These are phyloP conservation scores for Talaromyces sp. DNA, from an alignment of 2,329 filamentous ascomycete genomes.

Conservation along the genomic window DNA sequence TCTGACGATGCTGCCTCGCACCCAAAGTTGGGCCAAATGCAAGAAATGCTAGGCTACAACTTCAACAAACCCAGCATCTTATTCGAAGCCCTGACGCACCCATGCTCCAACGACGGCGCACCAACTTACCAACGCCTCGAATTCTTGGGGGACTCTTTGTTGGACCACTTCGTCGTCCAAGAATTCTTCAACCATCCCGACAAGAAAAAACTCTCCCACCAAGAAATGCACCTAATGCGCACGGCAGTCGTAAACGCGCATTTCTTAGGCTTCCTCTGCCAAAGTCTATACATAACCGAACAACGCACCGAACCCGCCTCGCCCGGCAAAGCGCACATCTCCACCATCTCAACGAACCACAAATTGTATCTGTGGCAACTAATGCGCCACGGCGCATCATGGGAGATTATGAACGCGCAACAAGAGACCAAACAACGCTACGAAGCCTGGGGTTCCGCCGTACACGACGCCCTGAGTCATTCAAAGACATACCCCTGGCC, in stretches of 20 bases:
- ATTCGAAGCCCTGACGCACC: slow-evolving; percentile 77
- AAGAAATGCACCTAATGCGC: slow-evolving; percentile 72
- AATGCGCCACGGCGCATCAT: slow-evolving; percentile 58
- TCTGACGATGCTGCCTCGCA: slow-evolving; percentile 41
- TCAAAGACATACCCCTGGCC: slow-evolving; percentile 69
- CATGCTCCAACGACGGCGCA: slow-evolving; percentile 58
- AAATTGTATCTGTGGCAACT: slow-evolving; percentile 64
- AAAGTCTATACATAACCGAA: slow-evolving; percentile 49
- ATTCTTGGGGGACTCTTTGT: slow-evolving; percentile 80
- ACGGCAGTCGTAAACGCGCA: slow-evolving; percentile 76
- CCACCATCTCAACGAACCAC: slow-evolving; percentile 24
- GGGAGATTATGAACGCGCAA: slow-evolving; percentile 51
- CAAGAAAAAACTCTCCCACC: slow-evolving; percentile 47
- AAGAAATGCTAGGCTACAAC: slow-evolving; percentile 66
- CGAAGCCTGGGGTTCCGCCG: slow-evolving; percentile 45
- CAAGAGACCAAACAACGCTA: slow-evolving; percentile 49
- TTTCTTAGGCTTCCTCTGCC: slow-evolving; percentile 73
- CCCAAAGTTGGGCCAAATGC: slow-evolving; percentile 50
- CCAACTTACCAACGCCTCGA: slow-evolving; percentile 73
- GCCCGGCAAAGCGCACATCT: slow-evolving; percentile 28
- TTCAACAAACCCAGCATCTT: slow-evolving; percentile 70
- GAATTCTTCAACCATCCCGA: slow-evolving; percentile 53
- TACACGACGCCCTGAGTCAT: slow-evolving; percentile 53
- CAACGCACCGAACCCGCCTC: slow-evolving; percentile 22
- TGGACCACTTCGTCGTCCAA: slow-evolving; percentile 73